Conservation (phyloP, 352 stramenopile genomes). For the Globisporangium solare region DNA sequence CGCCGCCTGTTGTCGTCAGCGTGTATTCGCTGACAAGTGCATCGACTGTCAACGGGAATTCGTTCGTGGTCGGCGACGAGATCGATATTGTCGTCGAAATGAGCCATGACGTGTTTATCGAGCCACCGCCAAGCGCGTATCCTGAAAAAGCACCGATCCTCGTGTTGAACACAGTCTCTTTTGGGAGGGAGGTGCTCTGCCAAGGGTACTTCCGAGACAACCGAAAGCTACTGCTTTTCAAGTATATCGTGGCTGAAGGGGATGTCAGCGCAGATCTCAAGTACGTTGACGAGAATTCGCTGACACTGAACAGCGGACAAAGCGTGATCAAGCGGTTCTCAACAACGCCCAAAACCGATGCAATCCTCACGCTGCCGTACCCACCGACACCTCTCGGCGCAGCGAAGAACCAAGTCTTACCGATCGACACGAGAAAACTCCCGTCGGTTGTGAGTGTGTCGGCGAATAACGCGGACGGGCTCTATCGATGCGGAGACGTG, state of each 20-base stretch:
- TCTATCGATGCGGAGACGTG: conserved; percentile 66
- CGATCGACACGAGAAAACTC: conserved; percentile 53
- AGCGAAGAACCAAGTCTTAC: conserved; percentile 31
- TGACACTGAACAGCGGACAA: conserved; percentile 78
- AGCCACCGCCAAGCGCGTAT: conserved; percentile 62
- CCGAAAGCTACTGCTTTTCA: conserved; percentile 58
- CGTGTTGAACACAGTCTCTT: conserved; percentile 46
- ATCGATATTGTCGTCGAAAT: conserved; percentile 80
- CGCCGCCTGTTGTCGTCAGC: conserved; percentile 43
- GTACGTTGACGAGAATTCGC: conserved; percentile 45
- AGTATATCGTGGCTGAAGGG: conserved; percentile 57
- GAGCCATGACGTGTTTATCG: conserved; percentile 69
- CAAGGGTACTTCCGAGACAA: conserved; percentile 51
- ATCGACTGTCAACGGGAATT: conserved; percentile 46
- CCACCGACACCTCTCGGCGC: conserved; percentile 37
- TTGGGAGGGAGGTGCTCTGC: conserved; percentile 51
- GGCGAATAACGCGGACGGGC: conserved; percentile 32
- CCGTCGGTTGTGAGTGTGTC: conserved; percentile 53
- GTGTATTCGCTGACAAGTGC: conserved; percentile 58
- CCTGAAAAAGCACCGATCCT: conserved; percentile 71
- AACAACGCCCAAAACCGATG: conserved; percentile 68
- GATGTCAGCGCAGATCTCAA: conserved; percentile 49
- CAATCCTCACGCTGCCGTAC: conserved; percentile 48
- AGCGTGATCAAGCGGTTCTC: conserved; percentile 78
- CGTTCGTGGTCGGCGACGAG: conserved; percentile 74